Evolutionary conservation across 306 rosid genomes (phyloP), one percentile per base, ranked within the genome.

Genomic region (Castanospermum australe): DNA sequence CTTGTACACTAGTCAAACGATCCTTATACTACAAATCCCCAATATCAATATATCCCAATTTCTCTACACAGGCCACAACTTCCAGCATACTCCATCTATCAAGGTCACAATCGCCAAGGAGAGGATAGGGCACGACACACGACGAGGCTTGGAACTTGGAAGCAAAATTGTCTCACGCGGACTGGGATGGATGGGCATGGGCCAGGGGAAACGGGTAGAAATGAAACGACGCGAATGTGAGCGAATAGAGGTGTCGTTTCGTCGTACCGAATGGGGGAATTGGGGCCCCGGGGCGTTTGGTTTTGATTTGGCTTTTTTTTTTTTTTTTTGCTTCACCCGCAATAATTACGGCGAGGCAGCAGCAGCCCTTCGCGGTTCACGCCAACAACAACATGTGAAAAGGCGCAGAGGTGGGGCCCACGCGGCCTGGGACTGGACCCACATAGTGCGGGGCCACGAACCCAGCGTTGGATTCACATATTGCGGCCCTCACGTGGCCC

Each of bases 311-410:
- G 50, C 2, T 50, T 0, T 25, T 9, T 5, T 12, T 8, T 22
- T 44, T 25, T 0, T 0, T 0, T 6, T 24, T 60, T 62, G n/a
- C n/a, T n/a, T n/a, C n/a, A n/a, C 0, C 14, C 24, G 80, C 85
- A 76, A 48, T 2, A 74, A 73, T 83, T 79, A 61, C 77, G 86
- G 83, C 83, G 80, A 55, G 21, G 59, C 4, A 35, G 48, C 2
- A 2, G 80, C 80, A 78, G 79, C 32, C 33, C 12, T 22, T 71
- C 48, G 15, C 57, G 71, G 22, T 28, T 69, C 69, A 41, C 30
- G 68, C 68, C 52, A 55, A 59, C 20, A 60, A 18, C 4, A 5
- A 20, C 48, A 56, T 59, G 73, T 62, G 73, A 11, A 76, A 76
- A 35, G 25, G 0, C 0, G 3, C 4, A 8, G 10, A 6, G 54